Conservation (phyloP, 2,329 filamentous ascomycete genomes). For the Alternaria postmessia region DNA sequence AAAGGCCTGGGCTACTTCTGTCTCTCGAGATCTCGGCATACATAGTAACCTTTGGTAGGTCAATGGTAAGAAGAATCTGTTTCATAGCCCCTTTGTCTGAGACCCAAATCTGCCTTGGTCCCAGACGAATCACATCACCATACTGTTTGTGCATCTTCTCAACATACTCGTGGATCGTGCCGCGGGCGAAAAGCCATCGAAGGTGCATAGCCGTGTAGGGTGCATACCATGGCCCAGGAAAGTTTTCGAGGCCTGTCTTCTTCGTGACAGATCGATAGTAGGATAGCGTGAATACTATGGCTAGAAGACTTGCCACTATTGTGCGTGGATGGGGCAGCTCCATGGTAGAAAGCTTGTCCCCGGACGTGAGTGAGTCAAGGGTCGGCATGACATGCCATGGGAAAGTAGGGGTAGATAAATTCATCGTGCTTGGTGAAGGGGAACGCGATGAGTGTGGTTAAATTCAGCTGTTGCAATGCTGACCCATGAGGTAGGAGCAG, state of each 20-base stretch:
- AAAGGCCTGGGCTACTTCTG: conserved; percentile 3
- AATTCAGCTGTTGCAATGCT: not conserved
- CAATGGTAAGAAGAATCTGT: conserved; percentile 2
- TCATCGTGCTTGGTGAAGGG: not conserved
- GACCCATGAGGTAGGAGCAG: not conserved
- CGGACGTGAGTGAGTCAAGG: not conserved
- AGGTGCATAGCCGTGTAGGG: conserved; percentile 8
- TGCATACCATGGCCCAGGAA: conserved; percentile 7
- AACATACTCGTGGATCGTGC: conserved; percentile 3
- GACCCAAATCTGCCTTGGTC: conserved; percentile 4
- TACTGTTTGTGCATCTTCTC: conserved; percentile 6
- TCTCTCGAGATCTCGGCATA: conserved; percentile 8
- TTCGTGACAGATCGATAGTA: conserved; percentile 1
- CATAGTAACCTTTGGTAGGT: conserved; percentile 4
- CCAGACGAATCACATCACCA: conserved; percentile 2
- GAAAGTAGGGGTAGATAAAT: not conserved
- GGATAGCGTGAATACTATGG: not conserved
- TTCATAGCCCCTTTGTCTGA: conserved; percentile 7
- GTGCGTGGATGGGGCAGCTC: not conserved
- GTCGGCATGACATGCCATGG: not conserved
- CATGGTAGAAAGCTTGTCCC: not conserved
- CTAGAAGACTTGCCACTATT: not conserved
- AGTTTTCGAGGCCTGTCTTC: conserved; percentile 3
- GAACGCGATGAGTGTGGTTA: not conserved
- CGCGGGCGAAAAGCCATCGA: conserved; percentile 7